Conservation (phyloP, 2,329 filamentous ascomycete genomes). For the Botrytis squamosa region DNA sequence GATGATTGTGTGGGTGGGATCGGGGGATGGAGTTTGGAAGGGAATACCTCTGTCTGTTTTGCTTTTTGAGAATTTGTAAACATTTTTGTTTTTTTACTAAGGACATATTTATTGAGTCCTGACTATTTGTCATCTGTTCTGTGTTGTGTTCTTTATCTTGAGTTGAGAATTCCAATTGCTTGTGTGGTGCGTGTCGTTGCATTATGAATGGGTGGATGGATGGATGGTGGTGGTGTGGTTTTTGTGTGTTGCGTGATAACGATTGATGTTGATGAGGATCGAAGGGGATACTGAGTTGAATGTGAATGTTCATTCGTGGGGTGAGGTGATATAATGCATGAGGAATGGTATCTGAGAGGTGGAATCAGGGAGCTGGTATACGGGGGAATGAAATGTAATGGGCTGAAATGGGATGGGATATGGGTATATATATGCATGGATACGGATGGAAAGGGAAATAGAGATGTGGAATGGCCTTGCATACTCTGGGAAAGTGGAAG, state of each 20-base stretch:
- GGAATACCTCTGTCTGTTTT: conserved; percentile 6
- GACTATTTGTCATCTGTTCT: neutral
- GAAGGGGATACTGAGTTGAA: neutral
- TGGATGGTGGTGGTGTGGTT: neutral
- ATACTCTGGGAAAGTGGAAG: neutral
- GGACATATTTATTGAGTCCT: neutral
- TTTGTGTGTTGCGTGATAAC: neutral
- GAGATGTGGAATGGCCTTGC: neutral
- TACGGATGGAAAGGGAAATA: neutral
- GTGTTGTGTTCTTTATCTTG: neutral
- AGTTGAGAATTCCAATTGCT: neutral
- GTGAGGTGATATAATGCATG: neutral
- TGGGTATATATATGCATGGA: neutral
- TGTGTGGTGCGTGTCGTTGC: conserved; percentile 8
- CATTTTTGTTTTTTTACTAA: neutral
- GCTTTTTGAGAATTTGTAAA: neutral
- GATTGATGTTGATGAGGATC: neutral
- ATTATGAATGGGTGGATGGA: neutral
- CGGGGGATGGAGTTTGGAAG: neutral
- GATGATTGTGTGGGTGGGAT: neutral
- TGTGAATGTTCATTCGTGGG: neutral
- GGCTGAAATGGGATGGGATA: neutral
- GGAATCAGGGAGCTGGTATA: neutral
- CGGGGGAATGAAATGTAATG: neutral
- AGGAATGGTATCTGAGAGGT: neutral